Base-by-base conservation (phyloP, 2,329 filamentous ascomycete genomes). In the Aureobasidium uvarum region DNA sequence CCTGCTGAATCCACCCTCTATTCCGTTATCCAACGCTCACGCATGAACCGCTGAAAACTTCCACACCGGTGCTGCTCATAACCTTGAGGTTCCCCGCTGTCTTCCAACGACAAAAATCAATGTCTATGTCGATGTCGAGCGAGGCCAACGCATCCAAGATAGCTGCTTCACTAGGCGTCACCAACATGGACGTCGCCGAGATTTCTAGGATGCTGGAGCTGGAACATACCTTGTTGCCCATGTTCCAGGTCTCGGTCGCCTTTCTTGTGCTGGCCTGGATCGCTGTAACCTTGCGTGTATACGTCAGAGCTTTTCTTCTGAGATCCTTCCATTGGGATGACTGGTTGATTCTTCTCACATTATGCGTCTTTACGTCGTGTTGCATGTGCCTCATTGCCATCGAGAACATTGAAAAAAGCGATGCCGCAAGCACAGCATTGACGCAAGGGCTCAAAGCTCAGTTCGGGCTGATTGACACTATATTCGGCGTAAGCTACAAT, bases 401-500 rank as follows among this genome's bases (percentile, higher is more conserved):
- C 5, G 66, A 55, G 46, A 13, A 41, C 20, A 54, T 67, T 13
- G 62, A 64, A 16, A 33, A 31, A 13, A 60, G 63, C 23, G 31
- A 31, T 43, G 41, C 45, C 14, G 43, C 56, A 31, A 25, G 45
- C 13, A 28, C 23, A 14, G 39, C 48, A 25, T 33, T 64, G 13
- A 16, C n/a, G 2, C 45, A 36, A n/a, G 45, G 59, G 16, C 23
- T 56, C n/a, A 3, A 33, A 14, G 48, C 20, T 56, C 23, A 66
- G 13, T 36, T 50, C 3, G 38, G 16, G 14, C 14, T 38, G 11
- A n/a, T 58, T 75, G 75, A 75, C 72, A 63, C 83, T 78, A 80
- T 84, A 79, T 74, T 75, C 83, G 18, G 80, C 80, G 63, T 81
- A 83, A 69, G 72, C 80, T 36, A 36, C 23, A 23, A 8, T 5